These are phyloP conservation scores for Actinidia polygama DNA, from an alignment of 179 eudicot genomes.

Conservation along the genomic window DNA sequence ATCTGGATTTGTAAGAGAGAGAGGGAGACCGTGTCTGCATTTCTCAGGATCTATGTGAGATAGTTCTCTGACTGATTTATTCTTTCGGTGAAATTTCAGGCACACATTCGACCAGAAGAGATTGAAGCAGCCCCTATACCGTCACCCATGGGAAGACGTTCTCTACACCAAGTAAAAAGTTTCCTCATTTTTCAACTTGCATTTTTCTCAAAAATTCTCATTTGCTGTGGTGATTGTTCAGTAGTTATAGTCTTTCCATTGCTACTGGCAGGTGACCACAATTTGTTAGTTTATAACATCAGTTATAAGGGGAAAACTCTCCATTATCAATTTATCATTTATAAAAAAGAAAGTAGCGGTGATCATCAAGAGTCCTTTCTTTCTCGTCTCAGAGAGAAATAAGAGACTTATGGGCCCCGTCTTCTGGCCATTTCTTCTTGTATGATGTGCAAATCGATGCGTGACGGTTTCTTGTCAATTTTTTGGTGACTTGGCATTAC, in stretches of 20 bases:
- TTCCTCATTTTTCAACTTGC: conserved; percentile 26
- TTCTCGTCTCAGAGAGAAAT: neutral
- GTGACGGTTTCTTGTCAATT: neutral
- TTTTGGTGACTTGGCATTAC: conserved; percentile 3
- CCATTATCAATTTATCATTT: conserved; percentile 9
- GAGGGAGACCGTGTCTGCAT: neutral
- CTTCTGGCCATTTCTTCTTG: neutral
- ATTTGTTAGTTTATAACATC: neutral
- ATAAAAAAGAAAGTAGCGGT: neutral
- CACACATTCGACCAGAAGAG: conserved; percentile 99
- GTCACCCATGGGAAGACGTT: conserved; percentile 99
- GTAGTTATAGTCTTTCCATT: conserved; percentile 22
- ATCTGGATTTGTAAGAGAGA: neutral
- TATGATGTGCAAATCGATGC: neutral
- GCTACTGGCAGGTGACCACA: conserved; percentile 14
- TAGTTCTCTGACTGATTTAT: neutral
- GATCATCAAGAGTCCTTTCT: conserved; percentile 5
- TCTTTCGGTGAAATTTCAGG: conserved; percentile 46
- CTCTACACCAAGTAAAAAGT: conserved; percentile 85
- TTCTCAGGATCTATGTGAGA: neutral
- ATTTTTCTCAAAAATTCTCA: conserved; percentile 13
- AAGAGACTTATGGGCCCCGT: neutral
- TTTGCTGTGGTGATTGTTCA: conserved; percentile 27
- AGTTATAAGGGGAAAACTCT: neutral
- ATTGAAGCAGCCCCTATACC: conserved; percentile 96